Evolutionary conservation across 176 grass and related monocot genomes (phyloP), one percentile per base, ranked within the genome.

Genomic region (Aegilops umbellulata): DNA sequence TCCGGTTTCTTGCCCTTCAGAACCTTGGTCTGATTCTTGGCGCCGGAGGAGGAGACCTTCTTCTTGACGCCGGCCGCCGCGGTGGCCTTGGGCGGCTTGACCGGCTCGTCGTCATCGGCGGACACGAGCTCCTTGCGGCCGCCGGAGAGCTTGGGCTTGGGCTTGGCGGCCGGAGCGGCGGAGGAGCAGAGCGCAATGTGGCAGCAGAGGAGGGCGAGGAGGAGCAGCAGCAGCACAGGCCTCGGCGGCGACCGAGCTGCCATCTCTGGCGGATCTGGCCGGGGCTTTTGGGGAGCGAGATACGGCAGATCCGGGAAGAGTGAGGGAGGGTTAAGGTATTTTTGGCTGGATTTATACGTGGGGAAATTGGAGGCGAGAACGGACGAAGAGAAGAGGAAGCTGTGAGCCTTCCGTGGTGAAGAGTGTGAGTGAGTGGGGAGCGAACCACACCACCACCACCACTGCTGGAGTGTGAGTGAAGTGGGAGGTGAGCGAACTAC

Each of bases 1-100:
- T 90, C 88, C 17, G 82, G 22, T 42, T 98, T 98, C 90, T 92
- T 99, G 27, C 86, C 51, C 68, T 94, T 98, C 26, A 81, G 41
- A 10, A 81, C 87, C 88, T 94, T 92, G 82, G 86, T 91, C 77
- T 96, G 86, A 78, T 94, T 92, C 87, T 94, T 99, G 65, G 25
- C 89, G 17, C 93, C 91, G 19, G 49, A 19, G 1, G 49, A 19
- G 1, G 61, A 42, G 38, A 87, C 39, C 86, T 92, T 90, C 85
- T 90, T 86, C 75, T 95, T 92, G 60, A 63, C 39, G 60, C 82
- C 83, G 6, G 79, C 32, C 0, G 86, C 47, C 2, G 71, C 61
- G 0, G 68, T 7, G n/a, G 64, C 14, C 70, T 94, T 90, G 32
- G 29, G 69, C 23, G 71, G 16, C 39, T 87, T 83, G 9, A 32